Conservation (phyloP, 768 basidiomycete genomes). For the Macrolepiota dolichaula region DNA sequence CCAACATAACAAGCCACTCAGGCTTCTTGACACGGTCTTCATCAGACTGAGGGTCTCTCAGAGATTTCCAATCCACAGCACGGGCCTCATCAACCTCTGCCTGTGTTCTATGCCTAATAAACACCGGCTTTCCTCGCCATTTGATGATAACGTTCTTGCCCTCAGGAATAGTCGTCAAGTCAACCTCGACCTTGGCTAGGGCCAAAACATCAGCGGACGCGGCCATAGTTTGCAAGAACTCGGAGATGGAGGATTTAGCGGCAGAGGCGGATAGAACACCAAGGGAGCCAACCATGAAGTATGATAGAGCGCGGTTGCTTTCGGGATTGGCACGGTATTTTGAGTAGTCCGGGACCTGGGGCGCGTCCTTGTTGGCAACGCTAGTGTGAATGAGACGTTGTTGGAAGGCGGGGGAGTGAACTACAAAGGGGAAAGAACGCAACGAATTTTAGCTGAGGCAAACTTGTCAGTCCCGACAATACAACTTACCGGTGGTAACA, state of each 20-base stretch:
- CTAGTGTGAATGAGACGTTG: constrained; percentile 81
- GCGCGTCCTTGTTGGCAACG: constrained; percentile 60
- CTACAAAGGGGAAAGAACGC: constrained; percentile 25
- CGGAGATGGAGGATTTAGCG: constrained; percentile 90
- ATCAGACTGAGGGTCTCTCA: constrained; percentile 92
- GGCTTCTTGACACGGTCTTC: constrained; percentile 88
- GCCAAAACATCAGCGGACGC: constrained; percentile 98
- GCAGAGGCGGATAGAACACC: constrained; percentile 93
- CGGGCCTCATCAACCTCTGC: constrained; percentile 94
- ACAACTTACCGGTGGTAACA: constrained; percentile 54
- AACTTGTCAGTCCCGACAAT: constrained; percentile 9
- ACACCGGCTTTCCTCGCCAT: constrained; percentile 99
- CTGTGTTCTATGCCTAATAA: constrained; percentile 93
- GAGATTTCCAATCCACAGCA: constrained; percentile 72
- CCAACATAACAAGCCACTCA: constrained; percentile 93
- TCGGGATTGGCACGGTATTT: constrained; percentile 70
- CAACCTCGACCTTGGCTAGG: constrained; percentile 96
- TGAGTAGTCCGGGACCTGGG: constrained; percentile 87
- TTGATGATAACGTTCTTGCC: constrained; percentile 97
- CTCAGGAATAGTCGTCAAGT: constrained; percentile 86
- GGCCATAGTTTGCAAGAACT: constrained; percentile 94
- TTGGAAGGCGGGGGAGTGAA: constrained; percentile 50
- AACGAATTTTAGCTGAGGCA: constrained; percentile 3
- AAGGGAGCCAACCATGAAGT: constrained; percentile 89
- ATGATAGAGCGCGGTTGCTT: constrained; percentile 73